These are phyloP conservation scores for Eustoma russellianum DNA, from an alignment of 257 asterid species.

Conservation along the genomic window DNA sequence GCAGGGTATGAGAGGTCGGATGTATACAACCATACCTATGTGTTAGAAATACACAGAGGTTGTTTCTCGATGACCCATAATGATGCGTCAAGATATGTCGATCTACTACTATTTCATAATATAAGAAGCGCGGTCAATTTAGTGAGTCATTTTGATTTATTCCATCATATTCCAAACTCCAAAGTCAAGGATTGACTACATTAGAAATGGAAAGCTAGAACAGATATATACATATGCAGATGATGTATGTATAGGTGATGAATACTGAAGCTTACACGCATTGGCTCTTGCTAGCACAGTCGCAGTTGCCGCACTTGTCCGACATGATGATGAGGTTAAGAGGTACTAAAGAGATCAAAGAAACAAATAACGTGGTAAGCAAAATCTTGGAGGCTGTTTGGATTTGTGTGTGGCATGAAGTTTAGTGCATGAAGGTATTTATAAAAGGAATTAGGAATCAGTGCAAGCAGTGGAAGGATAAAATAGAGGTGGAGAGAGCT, in stretches of 20 bases:
- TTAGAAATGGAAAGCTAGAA: no score
- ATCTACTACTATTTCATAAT: no score
- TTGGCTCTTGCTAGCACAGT: slow-evolving; percentile 40
- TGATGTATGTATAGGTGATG: no score
- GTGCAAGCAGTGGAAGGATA: background rate
- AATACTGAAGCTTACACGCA: slow-evolving; percentile 30
- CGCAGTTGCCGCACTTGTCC: slow-evolving; percentile 49
- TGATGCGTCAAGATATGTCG: no score
- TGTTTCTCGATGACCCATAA: no score
- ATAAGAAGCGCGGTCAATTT: no score
- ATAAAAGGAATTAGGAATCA: slow-evolving; percentile 18
- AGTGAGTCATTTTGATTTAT: no score
- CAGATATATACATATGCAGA: background rate
- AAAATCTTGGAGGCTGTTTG: slow-evolving; percentile 1
- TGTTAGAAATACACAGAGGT: no score
- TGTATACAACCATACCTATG: no score
- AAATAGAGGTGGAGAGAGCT: slow-evolving; percentile 1
- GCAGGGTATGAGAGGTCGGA: no score
- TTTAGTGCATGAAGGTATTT: slow-evolving; percentile 27
- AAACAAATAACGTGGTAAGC: background rate
- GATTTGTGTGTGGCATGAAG: slow-evolving; percentile 15
- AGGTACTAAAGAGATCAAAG: background rate
- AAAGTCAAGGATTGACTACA: no score
- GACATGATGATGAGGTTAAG: slow-evolving; percentile 28
- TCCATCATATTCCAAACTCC: no score